Percentiles rank a stretch among this genome's conserved stretches.
phyloP scores from a whole-genome alignment of 192 early-diverging fungal species.

The Dissophora ornata region DNA sequence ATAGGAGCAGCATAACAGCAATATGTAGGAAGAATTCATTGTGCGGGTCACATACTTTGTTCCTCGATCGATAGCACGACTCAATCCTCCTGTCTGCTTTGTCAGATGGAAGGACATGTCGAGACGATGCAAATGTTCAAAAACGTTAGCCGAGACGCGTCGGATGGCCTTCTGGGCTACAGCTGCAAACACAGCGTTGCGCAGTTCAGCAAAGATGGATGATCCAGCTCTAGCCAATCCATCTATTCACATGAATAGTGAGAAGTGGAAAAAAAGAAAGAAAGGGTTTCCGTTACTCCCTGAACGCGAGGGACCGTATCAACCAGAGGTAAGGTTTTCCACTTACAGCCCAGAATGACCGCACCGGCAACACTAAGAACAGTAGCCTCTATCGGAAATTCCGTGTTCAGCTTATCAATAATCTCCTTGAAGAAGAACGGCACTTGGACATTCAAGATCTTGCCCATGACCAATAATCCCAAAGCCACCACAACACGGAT shows the following conservation, averaged over 20 bases:
- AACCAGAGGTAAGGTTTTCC: neutral
- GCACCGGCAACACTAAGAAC: slow-evolving; percentile 87
- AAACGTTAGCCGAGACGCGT: slow-evolving; percentile 86
- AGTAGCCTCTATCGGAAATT: slow-evolving; percentile 70
- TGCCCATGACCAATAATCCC: slow-evolving; percentile 83
- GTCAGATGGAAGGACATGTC: slow-evolving; percentile 94
- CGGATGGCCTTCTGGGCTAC: slow-evolving; percentile 96
- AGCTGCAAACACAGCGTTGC: slow-evolving; percentile 93
- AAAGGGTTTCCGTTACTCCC: too few species aligned
- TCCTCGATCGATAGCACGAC: slow-evolving; percentile 95
- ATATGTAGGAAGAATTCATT: too few species aligned
- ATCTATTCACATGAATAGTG: slow-evolving; percentile 68
- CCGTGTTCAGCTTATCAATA: slow-evolving; percentile 86
- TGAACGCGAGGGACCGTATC: too few species aligned
- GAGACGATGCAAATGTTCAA: slow-evolving; percentile 87
- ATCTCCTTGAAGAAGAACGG: slow-evolving; percentile 96
- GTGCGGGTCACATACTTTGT: slow-evolving; percentile 65
- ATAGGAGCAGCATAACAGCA: too few species aligned
- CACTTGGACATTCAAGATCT: slow-evolving; percentile 93
- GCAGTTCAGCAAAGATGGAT: slow-evolving; percentile 84
- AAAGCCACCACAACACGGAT: slow-evolving; percentile 88
- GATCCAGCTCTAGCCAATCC: slow-evolving; percentile 90
- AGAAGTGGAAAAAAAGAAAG: neutral
- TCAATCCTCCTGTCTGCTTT: slow-evolving; percentile 96
- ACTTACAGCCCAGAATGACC: slow-evolving; percentile 88